These are phyloP conservation scores for Suhomyces kilbournensis DNA, from an alignment of 805 yeast species.

Conservation along the genomic window DNA sequence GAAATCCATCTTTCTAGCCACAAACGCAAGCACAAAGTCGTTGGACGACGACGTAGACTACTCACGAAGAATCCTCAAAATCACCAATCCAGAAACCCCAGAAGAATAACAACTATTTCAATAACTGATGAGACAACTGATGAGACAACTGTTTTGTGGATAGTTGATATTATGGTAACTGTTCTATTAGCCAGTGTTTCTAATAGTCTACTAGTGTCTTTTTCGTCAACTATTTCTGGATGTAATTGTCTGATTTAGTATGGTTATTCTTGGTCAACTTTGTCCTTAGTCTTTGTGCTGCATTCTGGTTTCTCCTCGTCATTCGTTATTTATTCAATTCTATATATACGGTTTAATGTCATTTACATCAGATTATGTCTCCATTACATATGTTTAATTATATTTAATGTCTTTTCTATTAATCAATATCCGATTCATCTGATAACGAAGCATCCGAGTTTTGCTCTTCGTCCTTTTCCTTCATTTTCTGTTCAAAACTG, in stretches of 20 bases:
- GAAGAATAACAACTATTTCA: background rate
- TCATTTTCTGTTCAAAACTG: background rate
- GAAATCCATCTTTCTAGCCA: constrained; percentile 43
- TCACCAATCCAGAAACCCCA: constrained; percentile 39
- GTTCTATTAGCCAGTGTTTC: too few relatives aligned
- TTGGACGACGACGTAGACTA: constrained; percentile 58
- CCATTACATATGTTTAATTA: too few relatives aligned
- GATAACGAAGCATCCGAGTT: background rate
- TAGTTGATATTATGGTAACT: too few relatives aligned
- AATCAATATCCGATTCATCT: background rate
- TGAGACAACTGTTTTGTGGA: too few relatives aligned
- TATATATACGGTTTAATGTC: background rate
- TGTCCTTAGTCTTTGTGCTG: background rate
- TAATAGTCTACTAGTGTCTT: too few relatives aligned
- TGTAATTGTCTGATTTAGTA: too few relatives aligned
- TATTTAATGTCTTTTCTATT: too few relatives aligned
- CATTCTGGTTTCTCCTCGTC: background rate
- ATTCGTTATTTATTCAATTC: background rate
- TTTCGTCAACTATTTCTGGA: too few relatives aligned
- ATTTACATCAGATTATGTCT: too few relatives aligned
- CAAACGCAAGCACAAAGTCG: constrained; percentile 42
- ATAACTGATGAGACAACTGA: too few relatives aligned
- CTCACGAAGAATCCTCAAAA: constrained; percentile 52
- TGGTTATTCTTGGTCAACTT: too few relatives aligned
- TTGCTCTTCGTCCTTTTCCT: background rate